Percentiles rank a stretch among this genome's conserved stretches.
phyloP scores from a whole-genome alignment of 2,329 filamentous ascomycete genomes.

The Paracoccidioides lutzii region DNA sequence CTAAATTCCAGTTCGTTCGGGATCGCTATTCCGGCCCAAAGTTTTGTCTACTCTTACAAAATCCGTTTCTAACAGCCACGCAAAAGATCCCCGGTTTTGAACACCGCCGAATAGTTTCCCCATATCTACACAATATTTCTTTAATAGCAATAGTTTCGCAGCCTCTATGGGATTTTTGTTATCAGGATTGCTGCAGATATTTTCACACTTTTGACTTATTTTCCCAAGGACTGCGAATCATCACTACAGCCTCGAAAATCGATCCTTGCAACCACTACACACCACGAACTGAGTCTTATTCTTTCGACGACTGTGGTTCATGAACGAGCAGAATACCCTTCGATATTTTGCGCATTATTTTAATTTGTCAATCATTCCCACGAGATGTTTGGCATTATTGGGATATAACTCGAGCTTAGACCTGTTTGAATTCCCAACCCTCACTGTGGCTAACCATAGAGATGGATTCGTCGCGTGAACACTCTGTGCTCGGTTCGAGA shows the following conservation, averaged over 20 bases:
- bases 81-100: too few relatives aligned
- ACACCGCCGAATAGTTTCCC: not conserved
- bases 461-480: constrained; percentile 7
- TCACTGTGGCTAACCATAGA: not conserved
- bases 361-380: not conserved
- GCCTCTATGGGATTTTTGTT: not conserved
- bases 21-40: not conserved
- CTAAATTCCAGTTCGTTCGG: not conserved
- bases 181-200: not conserved
- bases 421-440: not conserved
- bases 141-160: not conserved
- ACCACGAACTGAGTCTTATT: not conserved
- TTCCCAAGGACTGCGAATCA: not conserved
- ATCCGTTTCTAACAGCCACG: too few relatives aligned
- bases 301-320: not conserved
- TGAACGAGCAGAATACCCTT: not conserved
- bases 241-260: not conserved
- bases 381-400: not conserved
- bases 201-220: not conserved
- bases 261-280: not conserved
- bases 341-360: not conserved
- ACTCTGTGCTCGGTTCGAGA: constrained; percentile 24
- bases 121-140: not conserved
- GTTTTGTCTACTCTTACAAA: too few relatives aligned
- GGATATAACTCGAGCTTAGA: not conserved